Base-by-base conservation (phyloP, 176 grass and related monocot genomes). In the Zizania latifolia region DNA sequence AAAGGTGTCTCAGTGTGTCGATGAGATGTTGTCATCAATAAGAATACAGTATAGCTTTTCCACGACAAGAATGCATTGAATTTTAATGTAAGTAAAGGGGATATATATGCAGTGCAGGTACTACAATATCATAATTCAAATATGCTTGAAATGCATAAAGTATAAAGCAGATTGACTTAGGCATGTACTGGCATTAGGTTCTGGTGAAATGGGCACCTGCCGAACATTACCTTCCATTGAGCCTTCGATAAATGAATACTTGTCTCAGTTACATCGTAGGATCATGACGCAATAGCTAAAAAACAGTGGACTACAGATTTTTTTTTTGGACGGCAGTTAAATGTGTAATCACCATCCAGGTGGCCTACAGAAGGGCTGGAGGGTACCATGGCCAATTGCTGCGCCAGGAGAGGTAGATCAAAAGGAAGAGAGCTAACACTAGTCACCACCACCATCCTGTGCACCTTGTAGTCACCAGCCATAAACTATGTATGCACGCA, bases 21-120 rank as follows among this genome's bases (percentile, higher is more conserved):
- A 71, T 8, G 17, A 81, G 81, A 26, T 81, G 33, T 12, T 58
- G 76, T 34, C 36, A 24, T 24, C 77, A 32, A 75, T 83, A 70
- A 36, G 28, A 74, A n/a, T n/a, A n/a, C 10, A 35, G 32, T 29
- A 28, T 35, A 55, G 28, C 5, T 38, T 46, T 66, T 65, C 9
- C 13, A 82, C 17, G 56, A 78, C 4, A 7, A 78, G 71, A 76
- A 11, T 8, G 27, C 39, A 39, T 22, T 48, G n/a, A 55, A 56
- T 44, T 50, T 58, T 26, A 79, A 62, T n/a, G 59, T 71, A 48
- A 68, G 50, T 14, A 87, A 71, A 35, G 58, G n/a, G 35, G 4
- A 46, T 77, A 65, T 50, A 41, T 32, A 78, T 14, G 17, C 13
- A 24, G 5, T 14, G 17, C 13, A 24, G 5, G 56, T 57, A 71